Evolutionary conservation across 73 alveolate species (phyloP), one percentile per base, ranked within the genome.

Genomic region (Uronychia setigera): DNA sequence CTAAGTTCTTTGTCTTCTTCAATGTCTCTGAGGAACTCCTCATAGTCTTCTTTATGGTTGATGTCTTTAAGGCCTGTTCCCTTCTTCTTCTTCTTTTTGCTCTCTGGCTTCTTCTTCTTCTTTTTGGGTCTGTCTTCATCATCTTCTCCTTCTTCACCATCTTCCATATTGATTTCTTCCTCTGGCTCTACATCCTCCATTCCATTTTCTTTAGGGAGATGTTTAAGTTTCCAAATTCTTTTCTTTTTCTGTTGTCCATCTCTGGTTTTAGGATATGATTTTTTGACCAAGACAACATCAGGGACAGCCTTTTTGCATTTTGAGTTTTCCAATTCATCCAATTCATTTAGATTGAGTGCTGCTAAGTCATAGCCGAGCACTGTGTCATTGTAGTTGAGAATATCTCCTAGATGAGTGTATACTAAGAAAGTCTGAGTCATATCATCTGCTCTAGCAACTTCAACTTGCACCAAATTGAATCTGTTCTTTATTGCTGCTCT

Each of bases 1-100:
- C 99, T 91, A 33, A 97, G 83, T 31, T 95, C 99, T 75, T 95
- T 95, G 78, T 94, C 98, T 76, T 94, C 96, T 80, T 97, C 99
- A 46, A 97, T 86, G 77, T 97, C 99, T 77, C 91, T 78, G 88
- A 95, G 76, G 95, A 97, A 97, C 88, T 95, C 98, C 33, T 97
- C 99, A 76, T 87, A 82, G 79, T 97, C 98, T 78, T 87, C 90
- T 75, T 85, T 83, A 14, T 76, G 32, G 29, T 89, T 60, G 28
- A 26, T 75, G 74, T 85, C 60, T 29, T 76, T 82, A 27, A 79
- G 35, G n/a, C 77, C 80, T 77, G 46, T 81, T 84, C 81, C 32
- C 26, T 28, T 78, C 82, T 46, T 82, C 90, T 74, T 84, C 82
- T 75, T 84, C 94, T 80, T 90, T 95, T 85, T 82, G 76, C 1